These are phyloP conservation scores for Scutellaria baicalensis DNA, from an alignment of 257 asterid species.

Conservation along the genomic window DNA sequence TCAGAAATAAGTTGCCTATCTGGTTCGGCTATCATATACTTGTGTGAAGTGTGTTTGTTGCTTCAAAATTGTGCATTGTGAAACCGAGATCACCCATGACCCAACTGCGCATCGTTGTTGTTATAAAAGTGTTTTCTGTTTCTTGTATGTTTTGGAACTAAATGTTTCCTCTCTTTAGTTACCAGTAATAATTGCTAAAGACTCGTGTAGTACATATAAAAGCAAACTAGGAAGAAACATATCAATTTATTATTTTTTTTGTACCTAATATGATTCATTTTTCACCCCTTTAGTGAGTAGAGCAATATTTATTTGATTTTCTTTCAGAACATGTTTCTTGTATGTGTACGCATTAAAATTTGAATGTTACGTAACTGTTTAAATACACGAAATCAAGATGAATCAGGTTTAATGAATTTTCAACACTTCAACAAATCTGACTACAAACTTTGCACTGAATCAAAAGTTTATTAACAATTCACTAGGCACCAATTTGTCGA, in stretches of 20 bases:
- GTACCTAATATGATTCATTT: not conserved
- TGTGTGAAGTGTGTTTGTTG: slow-evolving; percentile 8
- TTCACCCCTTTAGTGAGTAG: not conserved
- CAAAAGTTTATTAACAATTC: not conserved
- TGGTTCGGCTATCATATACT: slow-evolving; percentile 11
- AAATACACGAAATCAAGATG: not conserved
- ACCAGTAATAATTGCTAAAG: not conserved
- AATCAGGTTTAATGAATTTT: not conserved
- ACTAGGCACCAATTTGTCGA: no score
- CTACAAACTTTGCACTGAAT: not conserved
- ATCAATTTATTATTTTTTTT: slow-evolving; percentile 11
- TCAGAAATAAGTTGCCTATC: slow-evolving; percentile 37
- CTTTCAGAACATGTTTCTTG: not conserved
- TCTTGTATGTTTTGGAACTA: not conserved
- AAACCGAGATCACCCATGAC: not conserved
- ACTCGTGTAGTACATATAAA: not conserved
- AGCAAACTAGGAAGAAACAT: not conserved
- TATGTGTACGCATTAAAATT: not conserved
- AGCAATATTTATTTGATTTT: not conserved
- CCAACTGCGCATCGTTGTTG: not conserved
- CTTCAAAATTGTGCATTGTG: slow-evolving; percentile 7
- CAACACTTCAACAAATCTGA: not conserved
- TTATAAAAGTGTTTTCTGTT: slow-evolving; percentile 5
- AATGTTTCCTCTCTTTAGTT: not conserved
- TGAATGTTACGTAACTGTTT: not conserved